These are phyloP conservation scores for Pleurotus citrinopileatus DNA, from an alignment of 768 basidiomycete species.

Conservation along the genomic window DNA sequence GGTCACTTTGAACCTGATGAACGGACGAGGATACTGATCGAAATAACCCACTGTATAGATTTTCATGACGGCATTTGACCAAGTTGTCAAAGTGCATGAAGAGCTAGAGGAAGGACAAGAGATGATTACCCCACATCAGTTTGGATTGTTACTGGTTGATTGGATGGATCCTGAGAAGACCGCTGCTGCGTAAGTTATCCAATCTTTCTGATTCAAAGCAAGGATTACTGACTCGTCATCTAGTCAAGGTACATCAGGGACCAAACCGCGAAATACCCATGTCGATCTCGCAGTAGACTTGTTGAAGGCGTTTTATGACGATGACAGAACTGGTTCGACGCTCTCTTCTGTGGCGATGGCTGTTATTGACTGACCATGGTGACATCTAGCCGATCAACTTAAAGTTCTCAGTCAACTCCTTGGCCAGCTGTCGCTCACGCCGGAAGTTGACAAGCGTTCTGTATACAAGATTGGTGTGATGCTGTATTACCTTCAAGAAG, in stretches of 20 bases:
- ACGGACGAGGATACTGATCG: too few species aligned
- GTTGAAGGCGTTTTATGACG: constrained; percentile 44
- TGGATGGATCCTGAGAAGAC: constrained; percentile 87
- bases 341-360: too few species aligned
- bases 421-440: constrained; percentile 53
- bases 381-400: constrained; percentile 58
- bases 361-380: too few species aligned
- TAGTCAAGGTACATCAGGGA: constrained; percentile 15
- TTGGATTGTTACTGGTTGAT: constrained; percentile 77
- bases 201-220: background rate
- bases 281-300: constrained; percentile 59
- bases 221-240: constrained; percentile 3
- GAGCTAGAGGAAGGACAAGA: constrained; percentile 71
- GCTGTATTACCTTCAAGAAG: constrained; percentile 48
- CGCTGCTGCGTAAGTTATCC: constrained; percentile 36
- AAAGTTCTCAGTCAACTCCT: constrained; percentile 65
- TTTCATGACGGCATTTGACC: constrained; percentile 65
- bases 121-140: constrained; percentile 71
- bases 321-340: constrained; percentile 43
- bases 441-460: constrained; percentile 30
- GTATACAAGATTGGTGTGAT: constrained; percentile 48
- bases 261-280: constrained; percentile 36
- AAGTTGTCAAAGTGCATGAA: constrained; percentile 53
- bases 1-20: constrained; percentile 14
- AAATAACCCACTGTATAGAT: too few species aligned